Evolutionary conservation across 2,329 filamentous ascomycete species (phyloP).

Genomic region (Paecilomyces niveus): DNA sequence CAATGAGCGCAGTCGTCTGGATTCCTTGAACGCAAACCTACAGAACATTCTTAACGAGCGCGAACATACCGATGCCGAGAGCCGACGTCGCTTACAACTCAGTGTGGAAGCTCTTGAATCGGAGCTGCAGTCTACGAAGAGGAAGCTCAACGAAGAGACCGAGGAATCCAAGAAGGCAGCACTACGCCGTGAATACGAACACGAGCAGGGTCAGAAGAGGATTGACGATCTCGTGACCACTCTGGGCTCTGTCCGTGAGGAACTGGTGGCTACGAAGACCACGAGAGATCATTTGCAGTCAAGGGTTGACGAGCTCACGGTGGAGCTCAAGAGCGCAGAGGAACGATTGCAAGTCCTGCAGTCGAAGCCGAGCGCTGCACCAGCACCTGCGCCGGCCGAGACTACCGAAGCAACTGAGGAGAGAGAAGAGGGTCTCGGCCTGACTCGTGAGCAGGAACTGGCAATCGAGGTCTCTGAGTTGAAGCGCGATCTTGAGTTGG

Average conservation of each 20-base stretch:
- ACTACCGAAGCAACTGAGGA: slow-evolving; percentile 37
- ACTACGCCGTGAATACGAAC: slow-evolving; percentile 82
- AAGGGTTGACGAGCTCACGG: slow-evolving; percentile 78
- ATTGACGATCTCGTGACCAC: slow-evolving; percentile 85
- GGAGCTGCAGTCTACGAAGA: slow-evolving; percentile 71
- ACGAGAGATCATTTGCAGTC: slow-evolving; percentile 82
- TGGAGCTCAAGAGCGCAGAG: slow-evolving; percentile 82
- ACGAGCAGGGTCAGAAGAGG: slow-evolving; percentile 78
- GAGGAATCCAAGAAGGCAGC: slow-evolving; percentile 79
- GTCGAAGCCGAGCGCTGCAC: slow-evolving; percentile 63
- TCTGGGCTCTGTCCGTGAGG: slow-evolving; percentile 74
- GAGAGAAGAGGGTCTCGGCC: slow-evolving; percentile 47
- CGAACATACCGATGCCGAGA: slow-evolving; percentile 75
- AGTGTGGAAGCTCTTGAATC: slow-evolving; percentile 72
- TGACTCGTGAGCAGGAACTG: slow-evolving; percentile 69
- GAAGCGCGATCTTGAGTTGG: slow-evolving; percentile 77
- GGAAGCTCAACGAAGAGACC: slow-evolving; percentile 72
- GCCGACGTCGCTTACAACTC: slow-evolving; percentile 67
- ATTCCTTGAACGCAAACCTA: slow-evolving; percentile 72
- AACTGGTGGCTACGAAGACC: slow-evolving; percentile 79
- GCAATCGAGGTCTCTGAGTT: slow-evolving; percentile 77
- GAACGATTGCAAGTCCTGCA: slow-evolving; percentile 78
- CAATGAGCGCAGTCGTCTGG: slow-evolving; percentile 78
- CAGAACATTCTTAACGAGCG: slow-evolving; percentile 90
- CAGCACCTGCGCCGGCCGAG: slow-evolving; percentile 44